Conservation (phyloP, 192 early-diverging fungal genomes). For the Backusella sp. region DNA sequence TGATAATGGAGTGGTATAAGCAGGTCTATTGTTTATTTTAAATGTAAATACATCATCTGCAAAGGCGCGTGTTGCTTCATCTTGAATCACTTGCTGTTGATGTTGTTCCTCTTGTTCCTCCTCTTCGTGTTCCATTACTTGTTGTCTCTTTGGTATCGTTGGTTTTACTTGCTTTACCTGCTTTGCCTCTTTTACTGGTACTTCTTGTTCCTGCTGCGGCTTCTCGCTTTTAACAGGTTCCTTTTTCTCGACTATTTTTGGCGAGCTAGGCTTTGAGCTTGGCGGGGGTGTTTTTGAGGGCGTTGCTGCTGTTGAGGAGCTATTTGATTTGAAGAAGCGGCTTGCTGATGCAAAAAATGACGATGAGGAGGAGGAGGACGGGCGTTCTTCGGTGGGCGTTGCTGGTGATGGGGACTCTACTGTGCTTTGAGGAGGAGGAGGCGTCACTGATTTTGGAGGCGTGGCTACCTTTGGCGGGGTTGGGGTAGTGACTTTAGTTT, state of each 20-base stretch:
- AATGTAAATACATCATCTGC: slow-evolving; percentile 17
- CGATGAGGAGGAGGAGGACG: neutral
- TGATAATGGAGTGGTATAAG: neutral
- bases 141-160: neutral
- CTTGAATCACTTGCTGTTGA: slow-evolving; percentile 18
- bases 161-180: neutral
- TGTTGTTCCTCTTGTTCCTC: neutral
- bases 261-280: neutral
- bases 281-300: neutral
- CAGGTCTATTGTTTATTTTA: neutral
- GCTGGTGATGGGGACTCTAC: neutral
- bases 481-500: neutral
- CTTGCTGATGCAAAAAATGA: slow-evolving; percentile 28
- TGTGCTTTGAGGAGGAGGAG: neutral
- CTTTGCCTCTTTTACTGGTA: neutral
- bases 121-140: neutral
- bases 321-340: slow-evolving; percentile 14
- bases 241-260: neutral
- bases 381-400: neutral
- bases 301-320: neutral
- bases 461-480: neutral
- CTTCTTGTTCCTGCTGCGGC: neutral
- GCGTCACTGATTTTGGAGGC: neutral
- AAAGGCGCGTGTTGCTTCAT: slow-evolving; percentile 34
- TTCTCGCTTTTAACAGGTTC: neutral